Evolutionary conservation across 768 basidiomycete genomes (phyloP), one percentile per base, ranked within the genome.

Genomic region (Pleurotus tuber-regium): DNA sequence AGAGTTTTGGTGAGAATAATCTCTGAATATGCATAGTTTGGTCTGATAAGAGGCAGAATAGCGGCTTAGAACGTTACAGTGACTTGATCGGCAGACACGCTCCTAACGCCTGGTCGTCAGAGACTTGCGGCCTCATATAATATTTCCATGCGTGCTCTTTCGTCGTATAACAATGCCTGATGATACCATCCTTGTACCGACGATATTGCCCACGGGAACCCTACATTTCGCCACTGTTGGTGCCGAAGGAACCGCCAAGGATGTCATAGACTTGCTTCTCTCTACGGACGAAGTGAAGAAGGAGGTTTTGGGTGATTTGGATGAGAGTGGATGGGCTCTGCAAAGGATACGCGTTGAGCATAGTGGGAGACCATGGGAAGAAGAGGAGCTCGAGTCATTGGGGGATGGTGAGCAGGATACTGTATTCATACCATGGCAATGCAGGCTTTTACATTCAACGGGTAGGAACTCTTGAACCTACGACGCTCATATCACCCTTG

Each of bases 321-420:
- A 77, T 36, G 77, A 83, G 25, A 66, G 64, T 48, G 80, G 77
- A 4, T 92, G 89, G 89, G 85, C 80, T 18, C 64, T 92, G 53
- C 89, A 89, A 64, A 70, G 64, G 48, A 75, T 89, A 39, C 75
- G 85, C 41, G 70, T 64, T 33, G 83, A 90, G 61, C 72, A 67
- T 18, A 67, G 65, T 41, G 88, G 87, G 43, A 72, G 82, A 19
- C 63, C 71, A 50, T 89, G 90, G 88, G 83, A 85, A 57, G 84
- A 89, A 56, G 73, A 78, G 2, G 88, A 89, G 55, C 73, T 92
- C 3, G 76, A 80, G 52, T 68, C 69, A 28, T 73, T 92, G 6
- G 81, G 78, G 28, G 79, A 86, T 61, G 86, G 88, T 88, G 35
- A 54, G 70, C 52, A 18, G 30, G 10, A 14, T n/a, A n/a, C 16